phyloP scores from a whole-genome alignment of 495 filamentous ascomycete species.

The Penicillium samsonianum region DNA sequence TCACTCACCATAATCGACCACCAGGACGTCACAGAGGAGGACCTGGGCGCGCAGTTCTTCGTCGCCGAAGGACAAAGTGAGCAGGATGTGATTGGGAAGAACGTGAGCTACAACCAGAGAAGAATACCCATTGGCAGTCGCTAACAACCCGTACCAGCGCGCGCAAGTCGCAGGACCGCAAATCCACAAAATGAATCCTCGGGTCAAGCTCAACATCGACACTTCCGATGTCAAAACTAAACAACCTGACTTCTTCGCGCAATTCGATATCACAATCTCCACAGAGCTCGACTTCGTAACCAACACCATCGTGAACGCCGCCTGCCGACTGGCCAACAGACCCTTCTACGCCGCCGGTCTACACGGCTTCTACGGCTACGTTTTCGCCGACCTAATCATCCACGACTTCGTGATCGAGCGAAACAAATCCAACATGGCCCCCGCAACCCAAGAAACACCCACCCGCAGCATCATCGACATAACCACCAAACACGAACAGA shows the following conservation, averaged over 20 bases:
- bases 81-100: constrained; percentile 61
- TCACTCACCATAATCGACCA: constrained; percentile 89
- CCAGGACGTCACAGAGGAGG: constrained; percentile 71
- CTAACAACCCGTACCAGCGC: constrained; percentile 51
- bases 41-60: constrained; percentile 90
- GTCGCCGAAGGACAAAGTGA: constrained; percentile 59
- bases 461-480: constrained; percentile 76
- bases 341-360: constrained; percentile 87
- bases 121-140: not conserved
- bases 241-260: constrained; percentile 67
- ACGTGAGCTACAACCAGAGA: constrained; percentile 47
- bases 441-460: constrained; percentile 66
- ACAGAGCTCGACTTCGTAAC: constrained; percentile 76
- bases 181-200: constrained; percentile 83
- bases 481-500: constrained; percentile 68
- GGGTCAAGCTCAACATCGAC: constrained; percentile 76
- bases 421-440: constrained; percentile 71
- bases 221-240: constrained; percentile 63
- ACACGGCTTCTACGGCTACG: constrained; percentile 91
- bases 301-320: constrained; percentile 77
- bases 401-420: constrained; percentile 89
- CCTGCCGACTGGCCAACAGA: constrained; percentile 69
- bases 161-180: constrained; percentile 79
- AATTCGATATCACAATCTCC: constrained; percentile 87
- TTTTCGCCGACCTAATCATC: constrained; percentile 86